Conservation (phyloP, 495 filamentous ascomycete genomes). For the Beverwykella pulmonaria region DNA sequence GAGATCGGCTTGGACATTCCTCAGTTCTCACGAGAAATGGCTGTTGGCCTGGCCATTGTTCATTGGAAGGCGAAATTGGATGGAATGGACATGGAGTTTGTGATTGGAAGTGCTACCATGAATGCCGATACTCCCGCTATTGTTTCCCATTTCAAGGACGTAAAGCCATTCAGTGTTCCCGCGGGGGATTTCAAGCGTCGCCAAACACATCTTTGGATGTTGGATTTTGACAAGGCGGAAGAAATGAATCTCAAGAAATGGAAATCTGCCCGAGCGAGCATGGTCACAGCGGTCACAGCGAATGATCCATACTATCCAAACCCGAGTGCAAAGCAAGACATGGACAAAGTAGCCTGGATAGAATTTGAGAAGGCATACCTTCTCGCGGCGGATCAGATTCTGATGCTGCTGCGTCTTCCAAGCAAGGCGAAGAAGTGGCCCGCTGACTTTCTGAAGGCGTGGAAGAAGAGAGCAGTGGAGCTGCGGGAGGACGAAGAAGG, state of each 20-base stretch:
- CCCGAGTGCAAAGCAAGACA: not conserved
- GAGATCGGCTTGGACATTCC: not conserved
- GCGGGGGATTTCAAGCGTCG: not conserved
- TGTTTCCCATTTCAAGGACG: not conserved
- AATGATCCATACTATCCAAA: slow-evolving; percentile 1
- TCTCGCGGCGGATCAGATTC: no score
- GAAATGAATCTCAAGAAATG: not conserved
- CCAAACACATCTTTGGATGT: not conserved
- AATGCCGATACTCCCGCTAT: not conserved
- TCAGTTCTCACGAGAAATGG: not conserved
- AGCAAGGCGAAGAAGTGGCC: no score
- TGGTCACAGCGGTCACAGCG: not conserved
- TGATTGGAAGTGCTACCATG: no score
- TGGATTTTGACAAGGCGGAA: slow-evolving; percentile 3
- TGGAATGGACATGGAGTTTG: no score
- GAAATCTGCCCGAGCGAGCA: not conserved
- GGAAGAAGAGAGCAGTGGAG: no score
- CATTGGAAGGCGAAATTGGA: no score
- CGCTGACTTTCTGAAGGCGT: no score
- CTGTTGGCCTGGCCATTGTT: no score
- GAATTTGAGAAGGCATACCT: no score
- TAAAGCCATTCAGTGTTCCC: not conserved
- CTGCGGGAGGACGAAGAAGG: no score
- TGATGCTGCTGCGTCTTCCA: no score
- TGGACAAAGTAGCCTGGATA: no score